A percentile compares a stretch with the other conserved stretches of the same genome.
Evolutionary conservation across 352 stramenopile species (phyloP).

Genomic region (Pythium angustatum): DNA sequence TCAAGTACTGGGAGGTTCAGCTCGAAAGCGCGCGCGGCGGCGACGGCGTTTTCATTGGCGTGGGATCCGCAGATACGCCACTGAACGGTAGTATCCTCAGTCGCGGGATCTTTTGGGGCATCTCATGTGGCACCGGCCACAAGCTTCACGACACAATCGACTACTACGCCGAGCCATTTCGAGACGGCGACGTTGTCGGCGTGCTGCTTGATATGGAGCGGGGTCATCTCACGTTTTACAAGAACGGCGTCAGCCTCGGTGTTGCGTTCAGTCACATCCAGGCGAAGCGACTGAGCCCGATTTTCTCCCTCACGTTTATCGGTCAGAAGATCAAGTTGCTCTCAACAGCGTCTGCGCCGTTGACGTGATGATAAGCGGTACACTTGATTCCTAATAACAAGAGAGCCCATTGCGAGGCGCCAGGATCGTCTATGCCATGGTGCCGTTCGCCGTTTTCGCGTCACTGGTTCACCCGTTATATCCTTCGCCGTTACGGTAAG

Average conservation of each 20-base stretch:
- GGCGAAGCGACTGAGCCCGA: slow-evolving; percentile 57
- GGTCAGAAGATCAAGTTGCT: slow-evolving; percentile 71
- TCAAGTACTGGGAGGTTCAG: slow-evolving; percentile 87
- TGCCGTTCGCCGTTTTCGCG: too few species aligned
- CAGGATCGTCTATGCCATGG: too few species aligned
- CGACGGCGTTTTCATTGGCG: slow-evolving; percentile 74
- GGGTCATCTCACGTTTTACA: slow-evolving; percentile 73
- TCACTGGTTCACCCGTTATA: too few species aligned
- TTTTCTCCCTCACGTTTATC: slow-evolving; percentile 70
- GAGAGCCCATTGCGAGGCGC: too few species aligned
- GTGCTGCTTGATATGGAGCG: slow-evolving; percentile 79
- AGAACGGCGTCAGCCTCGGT: slow-evolving; percentile 74
- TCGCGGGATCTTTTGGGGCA: slow-evolving; percentile 70
- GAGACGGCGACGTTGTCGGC: slow-evolving; percentile 73
- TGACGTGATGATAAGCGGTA: slow-evolving; percentile 26
- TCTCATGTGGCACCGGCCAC: slow-evolving; percentile 74
- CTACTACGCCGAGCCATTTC: slow-evolving; percentile 70
- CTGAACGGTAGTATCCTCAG: slow-evolving; percentile 63
- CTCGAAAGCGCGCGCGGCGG: slow-evolving; percentile 48
- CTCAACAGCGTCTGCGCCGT: slow-evolving; percentile 49
- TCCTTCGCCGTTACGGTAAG: too few species aligned
- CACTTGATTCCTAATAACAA: too few species aligned
- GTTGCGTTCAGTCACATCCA: slow-evolving; percentile 68
- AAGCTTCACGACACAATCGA: slow-evolving; percentile 78
- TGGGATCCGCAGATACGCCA: slow-evolving; percentile 51